A percentile compares a stretch with the other conserved stretches of the same genome.
Conservation (phyloP, 805 yeast species). For the Cyberlindnera xylosilytica region DNA sequence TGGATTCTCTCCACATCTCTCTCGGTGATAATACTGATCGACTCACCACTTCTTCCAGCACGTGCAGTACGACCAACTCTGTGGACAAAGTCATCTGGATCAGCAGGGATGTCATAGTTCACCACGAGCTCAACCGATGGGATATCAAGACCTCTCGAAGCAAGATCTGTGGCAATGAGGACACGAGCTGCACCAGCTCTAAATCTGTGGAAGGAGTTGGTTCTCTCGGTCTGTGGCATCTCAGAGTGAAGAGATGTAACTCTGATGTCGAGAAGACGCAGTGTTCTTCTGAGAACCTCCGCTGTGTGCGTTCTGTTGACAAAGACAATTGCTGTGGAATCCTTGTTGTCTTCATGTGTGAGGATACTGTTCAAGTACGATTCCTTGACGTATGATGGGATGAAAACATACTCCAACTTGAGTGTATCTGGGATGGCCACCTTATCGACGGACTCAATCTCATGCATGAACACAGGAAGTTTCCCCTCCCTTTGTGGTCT, state of each 20-base stretch:
- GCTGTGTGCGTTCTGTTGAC: constrained; percentile 91
- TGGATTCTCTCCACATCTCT: constrained; percentile 78
- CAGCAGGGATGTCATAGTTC: constrained; percentile 92
- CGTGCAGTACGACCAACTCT: constrained; percentile 99
- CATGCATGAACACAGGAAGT: constrained; percentile 61
- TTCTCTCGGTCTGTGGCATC: constrained; percentile 89
- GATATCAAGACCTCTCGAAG: constrained; percentile 95
- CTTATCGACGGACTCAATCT: constrained; percentile 67
- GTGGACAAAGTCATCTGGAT: constrained; percentile 94
- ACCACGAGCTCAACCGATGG: constrained; percentile 88
- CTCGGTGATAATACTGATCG: constrained; percentile 80
- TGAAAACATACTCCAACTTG: constrained; percentile 59
- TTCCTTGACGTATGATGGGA: constrained; percentile 88
- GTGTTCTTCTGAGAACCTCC: constrained; percentile 76
- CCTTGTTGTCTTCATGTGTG: constrained; percentile 55
- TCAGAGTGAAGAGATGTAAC: constrained; percentile 92
- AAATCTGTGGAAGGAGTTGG: constrained; percentile 87
- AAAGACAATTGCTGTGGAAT: constrained; percentile 77
- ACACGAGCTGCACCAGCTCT: constrained; percentile 93
- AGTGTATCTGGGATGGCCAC: constrained; percentile 80
- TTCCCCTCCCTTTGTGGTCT: constrained; percentile 53
- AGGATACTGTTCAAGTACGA: constrained; percentile 76
- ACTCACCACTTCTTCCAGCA: constrained; percentile 88
- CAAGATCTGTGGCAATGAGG: constrained; percentile 93
- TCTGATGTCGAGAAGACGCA: constrained; percentile 68